phyloP scores from a whole-genome alignment of 352 stramenopile species.

The Globisporangium orthogonon region DNA sequence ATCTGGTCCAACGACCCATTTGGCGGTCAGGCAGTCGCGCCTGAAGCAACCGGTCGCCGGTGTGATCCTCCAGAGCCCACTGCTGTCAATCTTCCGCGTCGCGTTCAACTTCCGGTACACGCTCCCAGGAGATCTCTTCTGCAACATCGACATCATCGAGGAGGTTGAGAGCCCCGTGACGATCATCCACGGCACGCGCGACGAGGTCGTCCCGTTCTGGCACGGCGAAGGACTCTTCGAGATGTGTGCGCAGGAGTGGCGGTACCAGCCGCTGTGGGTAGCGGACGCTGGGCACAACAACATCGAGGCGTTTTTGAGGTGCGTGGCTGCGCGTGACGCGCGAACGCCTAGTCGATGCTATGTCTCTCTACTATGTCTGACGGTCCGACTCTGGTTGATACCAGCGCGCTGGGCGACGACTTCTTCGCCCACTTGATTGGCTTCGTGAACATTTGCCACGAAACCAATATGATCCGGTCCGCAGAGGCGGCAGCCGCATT shows the following conservation, averaged over 20 bases:
- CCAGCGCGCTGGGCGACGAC: slow-evolving; percentile 54
- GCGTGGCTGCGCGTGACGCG: background rate
- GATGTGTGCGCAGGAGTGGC: slow-evolving; percentile 87
- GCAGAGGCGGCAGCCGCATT: slow-evolving; percentile 16
- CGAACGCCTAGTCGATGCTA: background rate
- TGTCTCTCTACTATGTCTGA: background rate
- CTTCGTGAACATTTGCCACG: slow-evolving; percentile 71
- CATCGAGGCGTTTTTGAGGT: slow-evolving; percentile 94
- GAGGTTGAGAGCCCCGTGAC: slow-evolving; percentile 92
- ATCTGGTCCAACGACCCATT: slow-evolving; percentile 94
- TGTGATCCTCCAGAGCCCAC: slow-evolving; percentile 94
- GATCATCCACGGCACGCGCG: slow-evolving; percentile 97
- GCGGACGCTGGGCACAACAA: slow-evolving; percentile 98
- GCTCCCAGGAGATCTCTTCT: slow-evolving; percentile 95
- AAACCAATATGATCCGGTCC: slow-evolving; percentile 43
- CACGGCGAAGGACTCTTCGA: slow-evolving; percentile 94
- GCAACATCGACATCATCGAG: slow-evolving; percentile 94
- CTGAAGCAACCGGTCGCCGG: slow-evolving; percentile 89
- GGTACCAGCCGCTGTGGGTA: slow-evolving; percentile 97
- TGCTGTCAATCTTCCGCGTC: slow-evolving; percentile 96
- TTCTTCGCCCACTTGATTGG: slow-evolving; percentile 80
- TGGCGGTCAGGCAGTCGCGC: slow-evolving; percentile 91
- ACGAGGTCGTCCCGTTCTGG: slow-evolving; percentile 99
- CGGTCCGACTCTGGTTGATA: background rate
- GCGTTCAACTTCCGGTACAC: slow-evolving; percentile 99